Percentiles rank a stretch among this genome's conserved stretches.
Evolutionary conservation across 2,329 filamentous ascomycete species (phyloP).

Genomic region (Pseudopithomyces chartarum): DNA sequence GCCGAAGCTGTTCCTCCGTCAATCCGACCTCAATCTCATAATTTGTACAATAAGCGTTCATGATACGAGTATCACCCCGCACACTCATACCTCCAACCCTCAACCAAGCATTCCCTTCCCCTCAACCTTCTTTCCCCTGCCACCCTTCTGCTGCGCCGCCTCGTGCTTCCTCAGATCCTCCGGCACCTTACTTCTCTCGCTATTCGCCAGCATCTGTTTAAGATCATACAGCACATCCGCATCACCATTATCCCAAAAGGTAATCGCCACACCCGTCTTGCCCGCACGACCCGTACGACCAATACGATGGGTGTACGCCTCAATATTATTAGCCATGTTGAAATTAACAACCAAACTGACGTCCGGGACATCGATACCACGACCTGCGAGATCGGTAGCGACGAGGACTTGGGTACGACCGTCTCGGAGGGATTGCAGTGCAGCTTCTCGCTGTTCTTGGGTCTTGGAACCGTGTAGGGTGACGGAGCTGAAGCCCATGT

Average conservation of each 20-base stretch:
- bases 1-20: too few species aligned
- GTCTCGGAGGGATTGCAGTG: conserved; percentile 80
- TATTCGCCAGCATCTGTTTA: conserved; percentile 94
- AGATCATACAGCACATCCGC: conserved; percentile 89
- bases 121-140: conserved; percentile 15
- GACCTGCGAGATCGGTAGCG: conserved; percentile 90
- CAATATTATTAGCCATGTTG: conserved; percentile 94
- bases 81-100: not conserved
- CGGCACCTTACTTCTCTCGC: conserved; percentile 82
- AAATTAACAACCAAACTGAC: conserved; percentile 96
- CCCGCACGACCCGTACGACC: conserved; percentile 96
- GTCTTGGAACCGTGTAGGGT: conserved; percentile 96
- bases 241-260: conserved; percentile 92
- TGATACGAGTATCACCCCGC: not conserved
- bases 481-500: conserved; percentile 87
- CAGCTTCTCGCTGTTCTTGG: conserved; percentile 95
- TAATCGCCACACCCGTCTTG: conserved; percentile 94
- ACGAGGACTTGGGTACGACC: conserved; percentile 87
- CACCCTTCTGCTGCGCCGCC: conserved; percentile 78
- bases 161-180: conserved; percentile 90
- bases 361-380: conserved; percentile 97
- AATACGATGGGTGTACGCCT: conserved; percentile 95
- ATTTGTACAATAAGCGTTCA: too few species aligned
- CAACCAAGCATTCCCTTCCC: conserved; percentile 3
- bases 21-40: too few species aligned